Evolutionary conservation across 2,329 filamentous ascomycete species (phyloP), one percentile per base, ranked within the genome.

Genomic region (Aureobasidium musti): DNA sequence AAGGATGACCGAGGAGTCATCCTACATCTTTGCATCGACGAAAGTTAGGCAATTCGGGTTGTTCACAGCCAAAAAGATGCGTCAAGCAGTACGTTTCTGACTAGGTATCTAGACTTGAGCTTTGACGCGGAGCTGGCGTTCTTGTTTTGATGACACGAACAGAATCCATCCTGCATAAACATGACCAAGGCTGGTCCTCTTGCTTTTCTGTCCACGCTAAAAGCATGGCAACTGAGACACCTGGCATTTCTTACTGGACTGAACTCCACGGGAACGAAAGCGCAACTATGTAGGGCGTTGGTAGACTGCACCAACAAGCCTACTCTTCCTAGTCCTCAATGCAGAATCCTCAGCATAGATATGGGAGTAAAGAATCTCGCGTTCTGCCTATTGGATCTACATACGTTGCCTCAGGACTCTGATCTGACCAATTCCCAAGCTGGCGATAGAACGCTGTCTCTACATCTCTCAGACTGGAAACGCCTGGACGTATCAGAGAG

Each of bases 311-410:
- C 56, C 65, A 78, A 35, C 73, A 63, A 78, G 80, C 60, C 71
- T 80, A 21, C 70, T 23, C 61, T 71, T n/a, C 21, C 69, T 26
- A 8, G 8, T 8, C 45, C 53, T 28, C 26, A 67, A 30, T 57
- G 67, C 28, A 57, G 87, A 50, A 82, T 95, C 28, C 76, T 95
- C 39, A 93, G 90, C 74, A 89, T 96, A 69, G 91, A 96, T 75
- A 89, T 95, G 86, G 91, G 91, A 4, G 90, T 96, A 70, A 87
- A 86, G 50, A 96, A 96, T 74, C 80, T 96, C 4, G 91, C 91
- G 1, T 91, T 87, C 74, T 90, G 89, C 70, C 82, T 91, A 8
- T 33, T 76, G 45, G 70, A 74, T 64, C 67, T 70, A 49, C 53
- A 41, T 67, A 68, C 30, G 35, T 13, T n/a, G 39, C 52, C 21